These are phyloP conservation scores for Aspergillus terreus DNA, from an alignment of 2,329 filamentous ascomycete genomes.

Conservation along the genomic window DNA sequence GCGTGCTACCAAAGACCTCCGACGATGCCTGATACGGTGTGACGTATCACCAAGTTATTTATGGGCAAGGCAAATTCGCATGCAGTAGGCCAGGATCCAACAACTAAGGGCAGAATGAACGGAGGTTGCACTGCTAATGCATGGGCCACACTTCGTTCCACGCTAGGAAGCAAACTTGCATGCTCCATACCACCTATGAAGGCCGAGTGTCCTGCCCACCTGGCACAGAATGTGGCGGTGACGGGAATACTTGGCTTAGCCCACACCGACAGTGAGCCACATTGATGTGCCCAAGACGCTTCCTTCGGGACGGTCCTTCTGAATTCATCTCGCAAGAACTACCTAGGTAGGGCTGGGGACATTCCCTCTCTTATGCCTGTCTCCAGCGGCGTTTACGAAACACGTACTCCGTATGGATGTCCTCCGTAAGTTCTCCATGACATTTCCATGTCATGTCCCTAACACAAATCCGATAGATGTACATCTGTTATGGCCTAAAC, in stretches of 20 bases:
- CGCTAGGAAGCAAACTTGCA: slow-evolving; percentile 2
- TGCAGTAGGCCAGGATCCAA: slow-evolving; percentile 13
- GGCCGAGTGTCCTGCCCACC: background rate
- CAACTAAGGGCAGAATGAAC: slow-evolving; percentile 1
- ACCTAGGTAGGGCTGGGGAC: background rate
- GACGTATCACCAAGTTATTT: slow-evolving; percentile 16
- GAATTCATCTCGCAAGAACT: background rate
- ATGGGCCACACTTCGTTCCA: slow-evolving; percentile 7
- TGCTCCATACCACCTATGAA: background rate
- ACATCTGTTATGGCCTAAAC: too few species aligned
- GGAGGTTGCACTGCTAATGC: slow-evolving; percentile 14
- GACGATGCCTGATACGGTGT: slow-evolving; percentile 4
- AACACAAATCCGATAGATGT: too few species aligned
- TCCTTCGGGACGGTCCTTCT: background rate
- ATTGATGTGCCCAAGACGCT: background rate
- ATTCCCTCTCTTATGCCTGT: background rate
- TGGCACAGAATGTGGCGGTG: slow-evolving; percentile 1
- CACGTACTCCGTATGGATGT: too few species aligned
- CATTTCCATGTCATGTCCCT: too few species aligned
- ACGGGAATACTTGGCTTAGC: background rate
- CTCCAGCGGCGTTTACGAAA: background rate
- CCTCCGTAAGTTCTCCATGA: too few species aligned
- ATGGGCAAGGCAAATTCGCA: slow-evolving; percentile 15
- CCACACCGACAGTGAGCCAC: background rate
- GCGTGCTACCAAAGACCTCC: background rate